Evolutionary conservation across 2,329 filamentous ascomycete genomes (phyloP).

Genomic region (Colletotrichum tofieldiae): DNA sequence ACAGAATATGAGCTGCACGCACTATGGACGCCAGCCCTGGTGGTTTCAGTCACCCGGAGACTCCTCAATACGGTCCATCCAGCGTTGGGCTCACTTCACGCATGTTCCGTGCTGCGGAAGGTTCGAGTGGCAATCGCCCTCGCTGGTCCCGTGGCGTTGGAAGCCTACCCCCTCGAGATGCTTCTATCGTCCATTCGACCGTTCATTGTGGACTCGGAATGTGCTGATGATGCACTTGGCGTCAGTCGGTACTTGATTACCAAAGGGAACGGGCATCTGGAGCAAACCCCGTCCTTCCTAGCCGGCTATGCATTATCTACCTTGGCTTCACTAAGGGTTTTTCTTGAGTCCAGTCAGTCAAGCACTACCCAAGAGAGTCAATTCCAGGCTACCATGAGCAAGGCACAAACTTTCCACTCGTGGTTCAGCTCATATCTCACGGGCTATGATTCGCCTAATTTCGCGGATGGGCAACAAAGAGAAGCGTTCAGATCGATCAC

Average conservation of each 20-base stretch:
- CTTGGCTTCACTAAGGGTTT: constrained; percentile 82
- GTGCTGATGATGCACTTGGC: constrained; percentile 91
- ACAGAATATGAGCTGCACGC: constrained; percentile 75
- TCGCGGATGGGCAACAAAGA: constrained; percentile 64
- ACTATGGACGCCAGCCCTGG: constrained; percentile 84
- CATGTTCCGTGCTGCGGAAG: constrained; percentile 89
- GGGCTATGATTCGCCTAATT: constrained; percentile 70
- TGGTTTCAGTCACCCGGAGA: constrained; percentile 81
- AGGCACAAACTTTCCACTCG: constrained; percentile 80
- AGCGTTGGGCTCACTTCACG: constrained; percentile 88
- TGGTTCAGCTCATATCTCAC: constrained; percentile 84
- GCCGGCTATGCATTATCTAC: constrained; percentile 86
- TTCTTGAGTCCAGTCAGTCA: constrained; percentile 81
- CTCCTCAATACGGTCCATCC: constrained; percentile 87
- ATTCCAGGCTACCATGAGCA: constrained; percentile 82
- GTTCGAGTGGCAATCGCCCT: constrained; percentile 86
- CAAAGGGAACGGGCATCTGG: constrained; percentile 76
- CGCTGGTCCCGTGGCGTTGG: constrained; percentile 79
- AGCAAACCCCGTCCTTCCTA: constrained; percentile 79
- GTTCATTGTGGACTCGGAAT: constrained; percentile 87
- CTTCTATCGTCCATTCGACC: constrained; percentile 84
- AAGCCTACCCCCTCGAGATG: constrained; percentile 92
- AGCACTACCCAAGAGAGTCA: constrained; percentile 90
- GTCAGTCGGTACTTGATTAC: constrained; percentile 87
- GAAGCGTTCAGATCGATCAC: constrained; percentile 78